Percentiles rank a stretch among this genome's conserved stretches.
phyloP scores from a whole-genome alignment of 1,284 basidiomycete genomes.

The Ceratobasidium papillatum region DNA sequence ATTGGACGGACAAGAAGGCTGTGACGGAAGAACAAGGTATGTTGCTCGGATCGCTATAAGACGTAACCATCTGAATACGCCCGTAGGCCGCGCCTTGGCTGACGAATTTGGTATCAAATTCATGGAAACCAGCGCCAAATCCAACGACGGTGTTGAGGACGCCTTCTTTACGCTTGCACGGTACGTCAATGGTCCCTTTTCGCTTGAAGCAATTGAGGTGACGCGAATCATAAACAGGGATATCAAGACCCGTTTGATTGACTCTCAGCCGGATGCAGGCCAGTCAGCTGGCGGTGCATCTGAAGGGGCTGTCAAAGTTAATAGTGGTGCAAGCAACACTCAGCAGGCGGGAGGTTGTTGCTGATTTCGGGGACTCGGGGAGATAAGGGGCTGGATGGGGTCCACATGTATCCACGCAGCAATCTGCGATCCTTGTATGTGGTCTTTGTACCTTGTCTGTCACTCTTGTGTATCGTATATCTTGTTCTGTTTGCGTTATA shows the following conservation, averaged over 20 bases:
- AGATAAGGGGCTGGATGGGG: conserved; percentile 7
- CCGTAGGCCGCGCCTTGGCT: conserved; percentile 71
- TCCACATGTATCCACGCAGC: conserved; percentile 23
- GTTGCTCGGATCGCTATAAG: conserved; percentile 28
- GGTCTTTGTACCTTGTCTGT: conserved; percentile 35
- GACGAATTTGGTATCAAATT: conserved; percentile 92
- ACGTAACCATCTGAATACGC: conserved; percentile 35
- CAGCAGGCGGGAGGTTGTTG: conserved; percentile 29
- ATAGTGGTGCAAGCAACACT: conserved; percentile 1
- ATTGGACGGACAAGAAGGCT: conserved; percentile 96
- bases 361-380: background rate
- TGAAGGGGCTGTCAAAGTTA: conserved; percentile 39
- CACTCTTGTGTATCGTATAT: conserved; percentile 33
- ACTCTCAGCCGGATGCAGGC: conserved; percentile 82
- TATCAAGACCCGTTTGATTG: conserved; percentile 96
- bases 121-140: conserved; percentile 98
- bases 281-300: conserved; percentile 29
- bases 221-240: conserved; percentile 64
- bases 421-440: conserved; percentile 35
- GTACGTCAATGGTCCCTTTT: conserved; percentile 59
- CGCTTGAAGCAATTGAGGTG: background rate
- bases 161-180: conserved; percentile 98
- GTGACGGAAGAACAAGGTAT: conserved; percentile 82
- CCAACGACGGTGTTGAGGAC: conserved; percentile 98
- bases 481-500: conserved; percentile 28